A percentile compares a stretch with the other conserved stretches of the same genome.
Evolutionary conservation across 2,329 filamentous ascomycete genomes (phyloP).

Genomic region (Phyllosticta ampelicida): DNA sequence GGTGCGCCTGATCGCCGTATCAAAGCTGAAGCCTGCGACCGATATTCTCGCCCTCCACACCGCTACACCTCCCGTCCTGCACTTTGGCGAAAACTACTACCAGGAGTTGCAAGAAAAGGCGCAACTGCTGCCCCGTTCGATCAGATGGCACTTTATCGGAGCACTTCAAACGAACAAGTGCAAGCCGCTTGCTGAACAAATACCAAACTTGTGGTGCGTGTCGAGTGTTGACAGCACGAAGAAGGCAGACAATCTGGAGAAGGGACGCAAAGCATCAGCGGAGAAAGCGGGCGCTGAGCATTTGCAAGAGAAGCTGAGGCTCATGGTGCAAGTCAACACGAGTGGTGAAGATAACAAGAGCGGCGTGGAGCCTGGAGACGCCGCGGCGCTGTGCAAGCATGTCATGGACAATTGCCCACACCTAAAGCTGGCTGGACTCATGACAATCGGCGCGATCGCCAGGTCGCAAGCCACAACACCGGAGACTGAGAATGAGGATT

Average conservation of each 20-base stretch:
- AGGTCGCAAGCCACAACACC: slow-evolving; percentile 59
- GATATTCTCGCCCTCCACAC: slow-evolving; percentile 80
- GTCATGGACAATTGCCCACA: slow-evolving; percentile 61
- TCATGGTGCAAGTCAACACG: slow-evolving; percentile 94
- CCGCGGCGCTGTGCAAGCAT: slow-evolving; percentile 56
- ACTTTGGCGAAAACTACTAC: slow-evolving; percentile 94
- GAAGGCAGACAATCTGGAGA: slow-evolving; percentile 75
- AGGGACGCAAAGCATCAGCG: slow-evolving; percentile 53
- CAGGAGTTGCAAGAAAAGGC: slow-evolving; percentile 79
- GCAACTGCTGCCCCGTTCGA: slow-evolving; percentile 59
- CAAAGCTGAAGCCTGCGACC: slow-evolving; percentile 86
- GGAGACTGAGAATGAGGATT: slow-evolving; percentile 88
- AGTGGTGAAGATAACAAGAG: slow-evolving; percentile 80
- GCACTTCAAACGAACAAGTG: slow-evolving; percentile 91
- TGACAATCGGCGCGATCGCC: slow-evolving; percentile 96
- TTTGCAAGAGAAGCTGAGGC: slow-evolving; percentile 40
- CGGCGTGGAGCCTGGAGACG: slow-evolving; percentile 58
- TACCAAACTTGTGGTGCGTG: slow-evolving; percentile 84
- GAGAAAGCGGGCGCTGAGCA: slow-evolving; percentile 18
- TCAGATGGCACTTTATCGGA: slow-evolving; percentile 96
- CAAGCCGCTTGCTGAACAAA: slow-evolving; percentile 67
- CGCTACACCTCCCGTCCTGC: slow-evolving; percentile 35
- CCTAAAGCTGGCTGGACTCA: slow-evolving; percentile 68
- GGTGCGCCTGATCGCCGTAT: slow-evolving; percentile 86
- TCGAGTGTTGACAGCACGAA: slow-evolving; percentile 81